Base-by-base conservation (phyloP, 495 filamentous ascomycete genomes). In the Aspergillus bertholletiae region DNA sequence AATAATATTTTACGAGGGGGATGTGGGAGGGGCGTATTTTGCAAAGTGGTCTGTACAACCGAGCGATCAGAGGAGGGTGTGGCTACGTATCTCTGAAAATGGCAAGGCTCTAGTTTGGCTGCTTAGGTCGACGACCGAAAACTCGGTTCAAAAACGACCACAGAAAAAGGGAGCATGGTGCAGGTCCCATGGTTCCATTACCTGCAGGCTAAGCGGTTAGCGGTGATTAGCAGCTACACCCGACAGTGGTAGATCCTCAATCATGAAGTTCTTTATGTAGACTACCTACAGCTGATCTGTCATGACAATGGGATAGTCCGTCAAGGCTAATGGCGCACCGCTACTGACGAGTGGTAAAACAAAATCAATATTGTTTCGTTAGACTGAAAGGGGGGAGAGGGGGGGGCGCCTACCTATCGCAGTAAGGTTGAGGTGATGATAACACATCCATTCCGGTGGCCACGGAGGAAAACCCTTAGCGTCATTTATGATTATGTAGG, bases 221-320 rank as follows among this genome's bases (percentile, higher is more conserved):
- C 53, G 53, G 49, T 60, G 57, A 60, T 60, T 60, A 60, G 53
- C 49, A 53, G 53, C 49, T 51, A 56, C 53, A 56, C 53, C n/a
- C n/a, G n/a, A n/a, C n/a, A n/a, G n/a, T n/a, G 56, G 57, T 55
- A 43, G 53, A 60, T 60, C 57, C 45, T 53, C 40, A 49, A 41
- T 32, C 39, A 44, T 50, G 26, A 35, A n/a, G 27, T 22, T 37
- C 46, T 44, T 53, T 45, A 58, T 56, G 48, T 37, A 24, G 49
- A 56, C 54, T 37, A 55, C 53, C 54, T 37, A 55, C 53, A 15
- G 18, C 28, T 35, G 11, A 23, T 49, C 46, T 12, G 13, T 20
- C n/a, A 28, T 7, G 46, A 32, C n/a, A 18, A 32, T 48, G 17
- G 17, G 17, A 34, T 1, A 30, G 9, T 5, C 1, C 12, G 4